Conservation (phyloP, 2,329 filamentous ascomycete species). For the Penicillium palitans region DNA sequence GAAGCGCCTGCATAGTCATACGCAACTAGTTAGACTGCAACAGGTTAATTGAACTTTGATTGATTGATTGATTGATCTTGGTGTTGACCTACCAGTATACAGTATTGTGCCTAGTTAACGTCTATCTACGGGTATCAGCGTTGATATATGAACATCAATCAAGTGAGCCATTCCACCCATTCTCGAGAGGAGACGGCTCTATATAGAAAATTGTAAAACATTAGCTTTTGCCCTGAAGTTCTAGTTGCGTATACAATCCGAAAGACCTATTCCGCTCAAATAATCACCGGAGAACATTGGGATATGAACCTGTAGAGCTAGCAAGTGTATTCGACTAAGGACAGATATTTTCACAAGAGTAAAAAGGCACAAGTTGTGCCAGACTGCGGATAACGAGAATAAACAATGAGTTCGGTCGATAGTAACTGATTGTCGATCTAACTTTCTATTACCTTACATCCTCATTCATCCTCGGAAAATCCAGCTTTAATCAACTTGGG, state of each 20-base stretch:
- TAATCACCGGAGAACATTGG: no score
- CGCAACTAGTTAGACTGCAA: no score
- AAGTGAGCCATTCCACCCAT: not conserved
- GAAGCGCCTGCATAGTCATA: no score
- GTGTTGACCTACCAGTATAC: no score
- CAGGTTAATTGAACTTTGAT: no score
- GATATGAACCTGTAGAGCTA: not conserved
- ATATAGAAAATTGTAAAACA: not conserved
- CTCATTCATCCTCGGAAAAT: not conserved
- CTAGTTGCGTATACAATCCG: not conserved
- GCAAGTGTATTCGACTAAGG: not conserved
- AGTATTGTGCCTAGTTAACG: not conserved
- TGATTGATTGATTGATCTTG: no score
- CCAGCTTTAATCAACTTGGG: slow-evolving; percentile 17
- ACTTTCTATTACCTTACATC: not conserved
- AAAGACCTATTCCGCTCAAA: not conserved
- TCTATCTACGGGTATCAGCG: not conserved
- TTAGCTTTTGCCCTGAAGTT: not conserved
- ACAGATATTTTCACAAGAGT: no score
- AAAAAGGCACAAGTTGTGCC: not conserved
- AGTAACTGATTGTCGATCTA: not conserved
- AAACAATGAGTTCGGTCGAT: not conserved
- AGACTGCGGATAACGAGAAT: no score
- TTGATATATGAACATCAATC: not conserved
- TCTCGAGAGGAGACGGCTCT: not conserved